Evolutionary conservation across 768 basidiomycete species (phyloP), one percentile per base, ranked within the genome.

Genomic region (Atractiella rhizophila): DNA sequence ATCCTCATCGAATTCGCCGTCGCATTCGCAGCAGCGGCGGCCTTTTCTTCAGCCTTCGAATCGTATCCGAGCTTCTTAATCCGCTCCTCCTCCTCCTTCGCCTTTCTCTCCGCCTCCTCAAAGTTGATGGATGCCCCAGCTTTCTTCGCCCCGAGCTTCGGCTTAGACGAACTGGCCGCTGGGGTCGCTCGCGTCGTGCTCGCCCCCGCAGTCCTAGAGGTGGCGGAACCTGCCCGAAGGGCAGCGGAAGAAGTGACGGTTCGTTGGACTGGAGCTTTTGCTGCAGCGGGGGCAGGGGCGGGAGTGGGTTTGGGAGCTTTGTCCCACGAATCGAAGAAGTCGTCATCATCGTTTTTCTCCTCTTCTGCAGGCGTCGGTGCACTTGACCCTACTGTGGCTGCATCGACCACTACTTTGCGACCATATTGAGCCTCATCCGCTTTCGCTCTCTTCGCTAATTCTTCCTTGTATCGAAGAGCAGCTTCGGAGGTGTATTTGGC

Each of bases 291-390:
- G 7, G 51, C 24, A 30, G 44, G 10, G 3, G 42, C 21, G 1
- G 46, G 35, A 0, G 44, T 18, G 16, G 46, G 15, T 5, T 49
- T 35, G 16, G 65, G 60, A 1, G 80, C 75, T 57, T 88, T 88
- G 48, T 86, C 83, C 86, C 88, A 96, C 21, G 80, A 77, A 35
- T 80, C 73, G 62, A 94, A 98, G 61, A 98, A 98, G 56, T 94
- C 86, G 8, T 91, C 86, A 39, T 82, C 82, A 0, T 62, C 61
- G 4, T 48, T 43, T 12, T 45, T 24, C 52, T 59, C n/a, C 2
- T 55, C 53, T 13, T 50, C 44, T 13, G 56, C 37, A 1, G 56
- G 40, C 0, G 66, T 56, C 8, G 64, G 31, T 4, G 62, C 46
- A 31, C 62, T 51, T 6, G 60, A 40, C 3, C 62, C 56, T 19